Evolutionary conservation across 805 yeast species (phyloP), one percentile per base, ranked within the genome.

Genomic region (Yamadazyma philogaea): DNA sequence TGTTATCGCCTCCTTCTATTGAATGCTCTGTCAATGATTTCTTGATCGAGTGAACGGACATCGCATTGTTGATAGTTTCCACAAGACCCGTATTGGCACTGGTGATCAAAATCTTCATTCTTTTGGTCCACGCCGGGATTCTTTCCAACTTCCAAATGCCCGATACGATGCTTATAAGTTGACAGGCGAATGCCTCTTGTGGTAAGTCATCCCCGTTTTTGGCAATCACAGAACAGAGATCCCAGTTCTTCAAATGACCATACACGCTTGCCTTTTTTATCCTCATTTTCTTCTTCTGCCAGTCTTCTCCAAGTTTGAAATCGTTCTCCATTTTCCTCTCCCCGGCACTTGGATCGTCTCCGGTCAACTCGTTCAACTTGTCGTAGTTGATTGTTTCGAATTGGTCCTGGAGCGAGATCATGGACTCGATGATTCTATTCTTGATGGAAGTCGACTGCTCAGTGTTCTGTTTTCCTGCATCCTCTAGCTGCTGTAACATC

Each of bases 171-270:
- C 85, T 84, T 39, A 93, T 91, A 34, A 93, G 61, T 60, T 93
- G 99, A 49, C 96, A 89, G 0, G 99, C 99, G 71, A 93, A 89
- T 0, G 99, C 96, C 61, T 93, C 99, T 60, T 93, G 99, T 18
- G 96, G 85, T 39, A 93, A 63, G 64, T 93, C 99, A 55, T 86
- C 91, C 27, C 99, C 99, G 22, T 96, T 91, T 58, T 93, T 93
- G 10, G 95, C 96, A 58, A 93, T 93, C 2, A 91, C 96, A 0
- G 97, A 90, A 51, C 91, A 88, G 30, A 93, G 62, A 48, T 93
- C 97, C 99, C 99, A 93, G 59, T 88, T 86, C 19, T 84, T 86
- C 24, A 85, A 62, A 57, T 89, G 93, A 0, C 99, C 99, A 56
- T 72, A 89, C 7, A 80, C 78, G 39, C 96, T 86, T 12, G 84